Evolutionary conservation across 805 yeast species (phyloP), one percentile per base, ranked within the genome.

Genomic region (Pichia rugopelliculosa): DNA sequence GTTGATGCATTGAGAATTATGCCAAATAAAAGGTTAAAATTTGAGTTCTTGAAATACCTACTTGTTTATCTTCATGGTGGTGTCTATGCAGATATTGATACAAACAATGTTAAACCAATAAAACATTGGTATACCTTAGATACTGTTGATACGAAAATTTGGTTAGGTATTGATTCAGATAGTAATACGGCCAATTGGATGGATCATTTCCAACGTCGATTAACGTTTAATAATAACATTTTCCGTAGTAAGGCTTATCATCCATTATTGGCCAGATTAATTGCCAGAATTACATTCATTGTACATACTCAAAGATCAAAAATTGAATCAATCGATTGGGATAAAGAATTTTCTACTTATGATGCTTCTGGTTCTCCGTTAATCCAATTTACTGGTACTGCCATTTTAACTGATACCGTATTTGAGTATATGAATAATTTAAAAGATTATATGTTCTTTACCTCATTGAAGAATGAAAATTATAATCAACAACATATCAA

Each of bases 21-120:
- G 47, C 84, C 84, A 1, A 74, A 77, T 58, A 72, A 68, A 23
- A 69, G 76, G 41, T 60, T 75, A 41, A 64, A 66, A 52, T 76
- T 71, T 65, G 84, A 80, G 56, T 77, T 78, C 51, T 69, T 79
- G 59, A 68, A 80, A 48, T 80, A 77, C 55, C 61, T 78, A 47
- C 67, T 77, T 5, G 53, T 78, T 5, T 77, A 58, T 51, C 69
- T 80, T 6, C 60, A 67, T 36, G 85, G 85, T 42, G 85, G 85
- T 22, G 73, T 76, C 6, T 80, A 80, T 55, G 73, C 82, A 3
- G 84, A 80, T 56, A 75, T 79, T 22, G 85, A 80, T 57, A 79
- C 84, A 1, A 68, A 64, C 47, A 74, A 80, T 21, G 67, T 74
- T 49, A 79, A 73, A 49, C 82, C 82, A 7, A 45, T 65, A 17